These are phyloP conservation scores for Steccherinum ochraceum DNA, from an alignment of 768 basidiomycete genomes.

Conservation along the genomic window DNA sequence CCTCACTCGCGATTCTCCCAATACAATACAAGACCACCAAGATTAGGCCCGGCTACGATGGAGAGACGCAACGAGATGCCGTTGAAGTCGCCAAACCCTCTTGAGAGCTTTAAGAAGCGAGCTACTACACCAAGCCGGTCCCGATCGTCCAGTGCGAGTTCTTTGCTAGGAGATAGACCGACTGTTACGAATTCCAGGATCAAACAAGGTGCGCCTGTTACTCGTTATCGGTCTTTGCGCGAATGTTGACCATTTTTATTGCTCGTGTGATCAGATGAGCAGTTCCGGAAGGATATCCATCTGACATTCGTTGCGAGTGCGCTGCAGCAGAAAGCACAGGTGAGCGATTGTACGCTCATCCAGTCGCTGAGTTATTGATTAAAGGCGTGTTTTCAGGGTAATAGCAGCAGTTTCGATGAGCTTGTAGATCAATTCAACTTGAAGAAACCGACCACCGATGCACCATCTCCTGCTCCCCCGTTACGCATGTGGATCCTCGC, in stretches of 20 bases:
- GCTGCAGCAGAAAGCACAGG: slow-evolving; percentile 64
- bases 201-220: slow-evolving; percentile 37
- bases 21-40: slow-evolving; percentile 69
- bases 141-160: slow-evolving; percentile 19
- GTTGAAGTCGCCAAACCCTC: slow-evolving; percentile 29
- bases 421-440: slow-evolving; percentile 82
- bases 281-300: slow-evolving; percentile 76
- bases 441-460: slow-evolving; percentile 30
- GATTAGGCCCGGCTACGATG: slow-evolving; percentile 51
- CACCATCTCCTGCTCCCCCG: slow-evolving; percentile 37
- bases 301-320: slow-evolving; percentile 79
- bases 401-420: slow-evolving; percentile 74
- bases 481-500: slow-evolving; percentile 80
- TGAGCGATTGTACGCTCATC: slow-evolving; percentile 35
- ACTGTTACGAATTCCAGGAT: slow-evolving; percentile 77
- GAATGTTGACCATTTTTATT: not conserved
- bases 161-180: slow-evolving; percentile 35
- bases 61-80: slow-evolving; percentile 36
- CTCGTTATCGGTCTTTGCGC: not conserved
- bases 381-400: slow-evolving; percentile 50
- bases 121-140: slow-evolving; percentile 19
- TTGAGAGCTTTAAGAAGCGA: slow-evolving; percentile 39
- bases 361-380: slow-evolving; percentile 9
- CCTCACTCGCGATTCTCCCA: slow-evolving; percentile 71
- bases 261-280: slow-evolving; percentile 46